Conservation (phyloP, 768 basidiomycete genomes). For the Trametes maxima region DNA sequence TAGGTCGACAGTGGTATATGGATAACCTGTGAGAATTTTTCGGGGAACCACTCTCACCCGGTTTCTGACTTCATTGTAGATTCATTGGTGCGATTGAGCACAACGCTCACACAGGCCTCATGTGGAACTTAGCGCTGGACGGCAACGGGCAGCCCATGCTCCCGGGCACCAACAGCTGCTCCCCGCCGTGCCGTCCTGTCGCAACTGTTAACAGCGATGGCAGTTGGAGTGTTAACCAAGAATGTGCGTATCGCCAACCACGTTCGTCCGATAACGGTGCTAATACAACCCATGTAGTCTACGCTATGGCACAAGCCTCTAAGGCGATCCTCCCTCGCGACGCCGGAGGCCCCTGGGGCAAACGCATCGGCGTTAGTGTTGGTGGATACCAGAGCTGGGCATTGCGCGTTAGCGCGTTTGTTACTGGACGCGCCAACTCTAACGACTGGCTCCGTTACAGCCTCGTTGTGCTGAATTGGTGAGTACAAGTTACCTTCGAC, state of each 20-base stretch:
- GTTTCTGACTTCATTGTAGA: slow-evolving; percentile 23
- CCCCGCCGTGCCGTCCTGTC: slow-evolving; percentile 65
- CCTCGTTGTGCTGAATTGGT: slow-evolving; percentile 73
- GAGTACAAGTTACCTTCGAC: background rate
- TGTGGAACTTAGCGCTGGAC: slow-evolving; percentile 79
- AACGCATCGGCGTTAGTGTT: slow-evolving; percentile 66
- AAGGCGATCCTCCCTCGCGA: slow-evolving; percentile 76
- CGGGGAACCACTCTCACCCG: slow-evolving; percentile 24
- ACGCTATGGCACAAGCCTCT: slow-evolving; percentile 73
- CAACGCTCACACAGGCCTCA: slow-evolving; percentile 52
- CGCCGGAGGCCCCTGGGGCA: slow-evolving; percentile 63
- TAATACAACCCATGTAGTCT: slow-evolving; percentile 43
- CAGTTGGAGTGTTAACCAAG: slow-evolving; percentile 68
- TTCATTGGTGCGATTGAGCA: slow-evolving; percentile 48
- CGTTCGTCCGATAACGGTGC: background rate
- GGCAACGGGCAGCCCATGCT: slow-evolving; percentile 63
- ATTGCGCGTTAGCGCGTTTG: slow-evolving; percentile 65
- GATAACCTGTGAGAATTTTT: slow-evolving; percentile 53
- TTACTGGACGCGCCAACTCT: slow-evolving; percentile 55
- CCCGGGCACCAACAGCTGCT: slow-evolving; percentile 66
- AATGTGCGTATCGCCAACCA: slow-evolving; percentile 49
- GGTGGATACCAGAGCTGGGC: slow-evolving; percentile 59
- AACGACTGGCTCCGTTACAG: slow-evolving; percentile 67
- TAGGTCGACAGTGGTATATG: slow-evolving; percentile 59
- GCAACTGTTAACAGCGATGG: slow-evolving; percentile 68